Base-by-base conservation (phyloP, 306 rosid species). In the Elaeagnus macrophylla region DNA sequence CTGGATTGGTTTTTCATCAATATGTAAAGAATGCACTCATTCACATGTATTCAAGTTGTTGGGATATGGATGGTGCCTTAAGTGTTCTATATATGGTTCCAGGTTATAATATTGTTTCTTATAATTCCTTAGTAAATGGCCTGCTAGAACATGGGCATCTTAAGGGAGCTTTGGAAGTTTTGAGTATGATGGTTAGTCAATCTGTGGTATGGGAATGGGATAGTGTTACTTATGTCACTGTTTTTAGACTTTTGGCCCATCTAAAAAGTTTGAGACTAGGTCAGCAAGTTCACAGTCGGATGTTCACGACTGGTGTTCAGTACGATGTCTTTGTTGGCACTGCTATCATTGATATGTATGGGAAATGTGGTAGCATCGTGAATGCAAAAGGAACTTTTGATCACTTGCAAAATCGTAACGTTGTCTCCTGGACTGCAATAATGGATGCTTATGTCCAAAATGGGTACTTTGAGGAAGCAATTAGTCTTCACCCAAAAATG, bases 351-450 rank as follows among this genome's bases (percentile, higher is more conserved):
- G 88, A 78, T 49, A 84, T 84, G 94, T 84, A 76, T 50, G 88
- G 94, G 51, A 84, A 78, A 72, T 76, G 85, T 53, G 83, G 83
- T 19, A 50, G 58, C 52, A 73, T 76, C 57, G 32, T 19, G 39
- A 57, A 55, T 61, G 85, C 94, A 18, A 55, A 44, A 55, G 73
- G 64, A n/a, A 20, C 74, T 66, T 84, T 78, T 53, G 51, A 69
- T 48, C 43, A 69, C 56, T 67, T 78, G 66, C 67, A 10, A 56
- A 51, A 50, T 12, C 71, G 59, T 36, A 84, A 76, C 17, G 73
- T 84, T 41, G 85, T 81, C 59, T 76, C 70, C 3, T 81, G 94
- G 94, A 81, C 88, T 6, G 72, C 85, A 41, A 54, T 84, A 66
- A 71, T 79, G 83, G 66, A 79, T 13, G 85, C 80, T 43, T 68